Percentiles rank a stretch among this genome's conserved stretches.
These are phyloP conservation scores for Cynanchum wilfordii DNA, from an alignment of 257 asterid genomes.

Conservation along the genomic window DNA sequence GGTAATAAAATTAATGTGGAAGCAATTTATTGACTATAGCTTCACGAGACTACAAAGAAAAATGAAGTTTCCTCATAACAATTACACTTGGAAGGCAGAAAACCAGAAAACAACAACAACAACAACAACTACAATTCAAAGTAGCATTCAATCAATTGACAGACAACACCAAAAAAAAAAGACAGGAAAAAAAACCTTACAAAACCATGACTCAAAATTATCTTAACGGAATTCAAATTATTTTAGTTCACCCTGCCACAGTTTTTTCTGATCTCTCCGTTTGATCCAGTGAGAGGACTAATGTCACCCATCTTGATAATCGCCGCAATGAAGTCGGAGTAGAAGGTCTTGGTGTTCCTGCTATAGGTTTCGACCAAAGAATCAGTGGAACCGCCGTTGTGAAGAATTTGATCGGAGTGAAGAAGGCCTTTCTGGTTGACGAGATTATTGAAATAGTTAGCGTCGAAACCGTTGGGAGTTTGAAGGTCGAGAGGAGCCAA, in stretches of 20 bases:
- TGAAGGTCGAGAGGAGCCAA: slow-evolving; percentile 21
- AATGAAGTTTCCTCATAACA: background rate
- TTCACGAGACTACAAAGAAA: background rate
- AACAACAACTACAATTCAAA: too few relatives aligned
- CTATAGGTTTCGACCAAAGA: slow-evolving; percentile 15
- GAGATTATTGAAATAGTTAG: slow-evolving; percentile 15
- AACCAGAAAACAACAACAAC: too few relatives aligned
- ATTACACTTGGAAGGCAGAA: background rate
- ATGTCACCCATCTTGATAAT: slow-evolving; percentile 9
- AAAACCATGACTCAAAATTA: background rate
- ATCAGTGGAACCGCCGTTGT: slow-evolving; percentile 14
- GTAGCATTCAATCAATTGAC: background rate
- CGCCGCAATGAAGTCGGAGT: background rate
- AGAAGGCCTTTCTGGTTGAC: slow-evolving; percentile 17
- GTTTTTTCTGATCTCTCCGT: background rate
- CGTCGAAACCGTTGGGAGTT: slow-evolving; percentile 16
- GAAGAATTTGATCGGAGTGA: slow-evolving; percentile 19
- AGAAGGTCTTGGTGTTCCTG: background rate
- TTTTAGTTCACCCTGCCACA: background rate
- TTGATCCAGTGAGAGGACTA: slow-evolving; percentile 4
- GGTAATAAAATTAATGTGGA: too few relatives aligned
- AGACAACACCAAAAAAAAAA: background rate
- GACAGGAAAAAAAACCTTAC: background rate
- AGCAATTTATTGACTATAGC: background rate
- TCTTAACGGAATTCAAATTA: background rate